Evolutionary conservation across 345 rosid species (phyloP).

Genomic region (Carallia brachiata): DNA sequence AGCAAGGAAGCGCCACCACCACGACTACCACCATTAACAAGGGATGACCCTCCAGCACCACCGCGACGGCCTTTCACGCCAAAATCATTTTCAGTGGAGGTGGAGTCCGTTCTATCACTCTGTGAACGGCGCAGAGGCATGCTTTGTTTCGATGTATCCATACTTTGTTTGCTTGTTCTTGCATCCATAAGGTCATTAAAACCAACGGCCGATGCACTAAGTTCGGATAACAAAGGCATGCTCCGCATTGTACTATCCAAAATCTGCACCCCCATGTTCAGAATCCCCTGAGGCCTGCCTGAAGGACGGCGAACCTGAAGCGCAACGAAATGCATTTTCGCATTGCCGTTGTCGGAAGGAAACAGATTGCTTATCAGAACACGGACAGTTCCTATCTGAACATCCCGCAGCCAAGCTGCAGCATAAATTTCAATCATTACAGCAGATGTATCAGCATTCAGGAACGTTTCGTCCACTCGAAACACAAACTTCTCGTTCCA

Average conservation of each 20-base stretch:
- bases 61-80: neutral
- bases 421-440: constrained; percentile 79
- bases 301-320: constrained; percentile 69
- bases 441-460: constrained; percentile 50
- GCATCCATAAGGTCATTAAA: constrained; percentile 21
- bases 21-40: neutral
- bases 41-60: neutral
- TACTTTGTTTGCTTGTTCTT: neutral
- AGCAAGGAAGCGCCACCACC: constrained; percentile 16
- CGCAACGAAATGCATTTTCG: constrained; percentile 31
- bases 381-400: constrained; percentile 59
- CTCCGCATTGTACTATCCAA: constrained; percentile 67
- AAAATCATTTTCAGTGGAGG: constrained; percentile 29
- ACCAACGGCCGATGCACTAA: constrained; percentile 30
- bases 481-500: constrained; percentile 94
- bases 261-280: constrained; percentile 68
- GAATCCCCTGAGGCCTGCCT: constrained; percentile 83
- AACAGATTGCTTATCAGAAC: constrained; percentile 56
- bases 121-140: constrained; percentile 44
- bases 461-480: constrained; percentile 61
- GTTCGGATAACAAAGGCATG: constrained; percentile 68
- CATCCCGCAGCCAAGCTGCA: constrained; percentile 83
- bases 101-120: constrained; percentile 62
- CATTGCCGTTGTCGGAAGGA: constrained; percentile 26
- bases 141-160: constrained; percentile 19